These are phyloP conservation scores for Garcia nutans DNA, from an alignment of 345 rosid genomes.

Conservation along the genomic window DNA sequence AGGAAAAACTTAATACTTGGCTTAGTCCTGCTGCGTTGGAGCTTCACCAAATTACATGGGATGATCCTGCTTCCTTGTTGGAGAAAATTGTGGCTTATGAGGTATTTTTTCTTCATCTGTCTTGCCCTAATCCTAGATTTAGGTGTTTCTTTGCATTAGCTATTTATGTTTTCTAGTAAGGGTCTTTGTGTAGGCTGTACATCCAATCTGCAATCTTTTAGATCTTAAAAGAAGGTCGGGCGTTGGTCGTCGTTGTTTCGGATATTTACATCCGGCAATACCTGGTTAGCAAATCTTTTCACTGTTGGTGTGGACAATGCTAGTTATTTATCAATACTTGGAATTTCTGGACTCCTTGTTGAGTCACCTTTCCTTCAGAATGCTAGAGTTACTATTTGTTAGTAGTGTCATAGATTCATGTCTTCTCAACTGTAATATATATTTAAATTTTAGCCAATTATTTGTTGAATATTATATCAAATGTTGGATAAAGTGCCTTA, in stretches of 20 bases:
- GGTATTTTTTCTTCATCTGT: constrained; percentile 39
- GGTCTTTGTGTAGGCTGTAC: constrained; percentile 62
- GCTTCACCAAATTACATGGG: constrained; percentile 94
- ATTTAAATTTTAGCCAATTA: not conserved
- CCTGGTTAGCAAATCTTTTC: constrained; percentile 57
- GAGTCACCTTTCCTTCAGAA: not conserved
- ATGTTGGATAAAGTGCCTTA: not conserved
- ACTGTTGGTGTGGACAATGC: not conserved
- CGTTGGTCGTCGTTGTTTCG: constrained; percentile 83
- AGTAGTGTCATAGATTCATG: no score
- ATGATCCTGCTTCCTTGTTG: constrained; percentile 86
- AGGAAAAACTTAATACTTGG: constrained; percentile 88
- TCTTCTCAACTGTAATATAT: no score
- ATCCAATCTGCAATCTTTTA: constrained; percentile 87
- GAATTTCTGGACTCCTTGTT: not conserved
- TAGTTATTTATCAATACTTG: not conserved
- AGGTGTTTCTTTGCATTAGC: constrained; percentile 5
- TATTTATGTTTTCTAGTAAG: constrained; percentile 9
- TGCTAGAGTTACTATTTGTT: not conserved
- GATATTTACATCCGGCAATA: constrained; percentile 84
- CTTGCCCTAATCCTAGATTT: not conserved
- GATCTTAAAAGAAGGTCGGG: constrained; percentile 94
- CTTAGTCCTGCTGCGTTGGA: constrained; percentile 87
- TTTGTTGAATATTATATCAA: not conserved
- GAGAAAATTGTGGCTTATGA: constrained; percentile 95